A percentile compares a stretch with the other conserved stretches of the same genome.
Evolutionary conservation across 2,329 filamentous ascomycete species (phyloP).

Genomic region (Neopestalotiopsis rosae): DNA sequence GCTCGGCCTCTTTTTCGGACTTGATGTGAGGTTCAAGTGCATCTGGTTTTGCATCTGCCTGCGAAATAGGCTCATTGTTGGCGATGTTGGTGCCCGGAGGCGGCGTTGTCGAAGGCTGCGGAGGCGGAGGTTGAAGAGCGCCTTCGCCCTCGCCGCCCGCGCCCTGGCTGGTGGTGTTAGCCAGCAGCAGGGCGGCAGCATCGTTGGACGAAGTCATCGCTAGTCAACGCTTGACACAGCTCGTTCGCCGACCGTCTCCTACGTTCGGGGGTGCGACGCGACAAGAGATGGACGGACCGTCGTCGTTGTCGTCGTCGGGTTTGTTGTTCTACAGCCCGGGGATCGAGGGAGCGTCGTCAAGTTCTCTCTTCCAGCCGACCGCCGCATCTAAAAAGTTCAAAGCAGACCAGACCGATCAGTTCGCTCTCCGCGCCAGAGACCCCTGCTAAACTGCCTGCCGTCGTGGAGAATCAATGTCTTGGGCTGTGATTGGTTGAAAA

Average conservation of each 20-base stretch:
- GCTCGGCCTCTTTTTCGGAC: background rate
- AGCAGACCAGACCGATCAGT: background rate
- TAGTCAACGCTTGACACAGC: constrained; percentile 57
- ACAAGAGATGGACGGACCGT: background rate
- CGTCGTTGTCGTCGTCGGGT: constrained; percentile 1
- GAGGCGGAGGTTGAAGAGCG: constrained; percentile 20
- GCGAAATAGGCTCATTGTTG: background rate
- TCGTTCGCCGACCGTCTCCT: constrained; percentile 54
- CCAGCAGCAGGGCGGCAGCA: constrained; percentile 10
- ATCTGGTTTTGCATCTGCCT: background rate
- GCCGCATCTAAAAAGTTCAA: constrained; percentile 18
- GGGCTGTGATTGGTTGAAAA: background rate
- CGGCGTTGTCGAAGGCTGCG: constrained; percentile 18
- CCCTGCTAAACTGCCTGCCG: constrained; percentile 13
- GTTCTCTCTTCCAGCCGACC: constrained; percentile 14
- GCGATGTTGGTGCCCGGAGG: background rate
- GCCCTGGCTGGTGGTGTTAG: constrained; percentile 13
- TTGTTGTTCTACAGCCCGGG: background rate
- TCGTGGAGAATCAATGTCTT: background rate
- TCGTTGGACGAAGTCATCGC: constrained; percentile 65
- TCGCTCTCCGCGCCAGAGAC: constrained; percentile 11
- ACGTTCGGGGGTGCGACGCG: constrained; percentile 12
- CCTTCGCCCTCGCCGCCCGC: constrained; percentile 19
- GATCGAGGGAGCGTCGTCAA: constrained; percentile 1
- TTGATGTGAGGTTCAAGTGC: background rate